These are phyloP conservation scores for Botrytis aclada DNA, from an alignment of 2,329 filamentous ascomycete species.

Conservation along the genomic window DNA sequence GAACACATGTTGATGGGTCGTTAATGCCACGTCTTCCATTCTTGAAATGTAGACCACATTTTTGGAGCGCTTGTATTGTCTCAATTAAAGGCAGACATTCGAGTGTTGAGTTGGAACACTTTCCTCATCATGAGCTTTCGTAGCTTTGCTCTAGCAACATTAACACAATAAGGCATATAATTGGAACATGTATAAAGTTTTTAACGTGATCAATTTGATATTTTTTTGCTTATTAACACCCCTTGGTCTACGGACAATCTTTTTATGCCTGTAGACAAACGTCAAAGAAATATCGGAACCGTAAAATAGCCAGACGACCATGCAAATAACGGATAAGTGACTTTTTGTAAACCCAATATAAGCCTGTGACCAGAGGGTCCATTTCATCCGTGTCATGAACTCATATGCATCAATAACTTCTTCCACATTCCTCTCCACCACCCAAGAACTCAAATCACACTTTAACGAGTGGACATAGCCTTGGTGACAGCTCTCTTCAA, in stretches of 20 bases:
- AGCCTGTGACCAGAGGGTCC: constrained; percentile 35
- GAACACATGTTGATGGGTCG: not conserved
- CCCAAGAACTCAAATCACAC: constrained; percentile 24
- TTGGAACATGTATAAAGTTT: constrained; percentile 5
- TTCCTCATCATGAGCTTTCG: not conserved
- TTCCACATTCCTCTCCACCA: constrained; percentile 26
- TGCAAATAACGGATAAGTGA: constrained; percentile 33
- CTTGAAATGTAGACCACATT: not conserved
- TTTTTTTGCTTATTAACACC: constrained; percentile 35
- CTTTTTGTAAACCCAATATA: constrained; percentile 37
- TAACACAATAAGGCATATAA: not conserved
- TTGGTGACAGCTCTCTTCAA: constrained; percentile 98
- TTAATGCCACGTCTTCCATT: not conserved
- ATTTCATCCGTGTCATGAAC: constrained; percentile 37
- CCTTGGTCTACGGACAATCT: constrained; percentile 39
- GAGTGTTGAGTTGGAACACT: not conserved
- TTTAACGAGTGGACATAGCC: constrained; percentile 86
- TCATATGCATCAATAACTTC: constrained; percentile 34
- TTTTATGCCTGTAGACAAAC: constrained; percentile 35
- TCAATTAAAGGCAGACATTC: not conserved
- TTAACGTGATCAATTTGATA: constrained; percentile 24
- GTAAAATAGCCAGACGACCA: constrained; percentile 33
- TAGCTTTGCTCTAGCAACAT: not conserved
- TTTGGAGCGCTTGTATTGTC: not conserved
- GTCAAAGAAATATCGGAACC: constrained; percentile 31